phyloP scores from a whole-genome alignment of 2,329 filamentous ascomycete species.

The Berkeleyomyces basicola region DNA sequence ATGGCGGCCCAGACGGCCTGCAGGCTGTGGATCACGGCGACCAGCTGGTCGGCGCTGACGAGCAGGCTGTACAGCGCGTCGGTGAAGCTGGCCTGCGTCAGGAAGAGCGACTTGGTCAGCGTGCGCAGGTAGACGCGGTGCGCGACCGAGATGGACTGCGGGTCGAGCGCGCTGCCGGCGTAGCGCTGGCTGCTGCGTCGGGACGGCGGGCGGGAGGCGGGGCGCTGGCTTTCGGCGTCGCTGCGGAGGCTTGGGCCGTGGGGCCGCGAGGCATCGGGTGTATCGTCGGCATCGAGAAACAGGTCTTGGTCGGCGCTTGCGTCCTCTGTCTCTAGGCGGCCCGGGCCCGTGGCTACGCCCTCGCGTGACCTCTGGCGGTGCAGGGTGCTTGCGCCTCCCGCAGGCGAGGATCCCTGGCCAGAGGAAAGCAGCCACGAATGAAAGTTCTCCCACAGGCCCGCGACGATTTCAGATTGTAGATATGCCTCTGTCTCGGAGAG shows the following conservation, averaged over 20 bases:
- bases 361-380: conserved; percentile 13
- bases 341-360: conserved; percentile 9
- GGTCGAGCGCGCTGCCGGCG: conserved; percentile 41
- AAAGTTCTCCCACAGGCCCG: conserved; percentile 66
- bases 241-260: conserved; percentile 15
- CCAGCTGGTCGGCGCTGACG: conserved; percentile 63
- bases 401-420: conserved; percentile 9
- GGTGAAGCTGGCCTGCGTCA: conserved; percentile 48
- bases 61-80: conserved; percentile 49
- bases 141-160: conserved; percentile 65
- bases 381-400: conserved; percentile 11
- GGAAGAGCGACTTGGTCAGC: conserved; percentile 48
- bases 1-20: conserved; percentile 60
- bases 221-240: conserved; percentile 13
- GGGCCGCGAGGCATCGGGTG: conserved; percentile 20
- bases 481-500: conserved; percentile 76
- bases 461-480: conserved; percentile 76
- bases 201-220: conserved; percentile 15
- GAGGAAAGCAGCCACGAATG: conserved; percentile 51
- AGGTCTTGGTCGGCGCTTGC: background rate
- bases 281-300: conserved; percentile 8
- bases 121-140: conserved; percentile 61
- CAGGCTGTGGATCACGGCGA: conserved; percentile 58
- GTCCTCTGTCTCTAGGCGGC: background rate
- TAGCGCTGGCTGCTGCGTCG: conserved; percentile 49